A percentile compares a stretch with the other conserved stretches of the same genome.
These are phyloP conservation scores for Cladobotryum mycophilum DNA, from an alignment of 2,329 filamentous ascomycete species.

Conservation along the genomic window DNA sequence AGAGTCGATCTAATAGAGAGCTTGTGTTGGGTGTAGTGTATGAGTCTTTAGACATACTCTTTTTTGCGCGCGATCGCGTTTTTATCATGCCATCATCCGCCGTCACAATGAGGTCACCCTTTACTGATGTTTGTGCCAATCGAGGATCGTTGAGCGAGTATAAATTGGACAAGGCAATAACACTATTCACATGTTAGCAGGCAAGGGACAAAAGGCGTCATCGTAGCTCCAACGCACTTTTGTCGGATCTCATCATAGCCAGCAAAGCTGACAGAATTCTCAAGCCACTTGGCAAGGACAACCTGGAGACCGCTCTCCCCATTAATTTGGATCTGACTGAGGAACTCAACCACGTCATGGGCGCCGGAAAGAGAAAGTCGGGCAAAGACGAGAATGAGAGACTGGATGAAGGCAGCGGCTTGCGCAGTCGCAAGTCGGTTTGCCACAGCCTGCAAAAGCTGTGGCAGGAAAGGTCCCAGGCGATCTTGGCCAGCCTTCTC, in stretches of 20 bases:
- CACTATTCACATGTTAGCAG: constrained; percentile 45
- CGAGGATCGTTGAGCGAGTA: constrained; percentile 82
- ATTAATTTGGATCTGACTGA: constrained; percentile 75
- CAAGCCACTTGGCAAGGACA: constrained; percentile 90
- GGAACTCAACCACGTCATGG: constrained; percentile 84
- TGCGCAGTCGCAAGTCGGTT: constrained; percentile 75
- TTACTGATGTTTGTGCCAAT: constrained; percentile 72
- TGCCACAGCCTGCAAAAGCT: constrained; percentile 84
- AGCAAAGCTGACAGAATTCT: constrained; percentile 95
- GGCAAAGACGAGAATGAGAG: constrained; percentile 90
- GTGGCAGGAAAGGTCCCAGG: constrained; percentile 81
- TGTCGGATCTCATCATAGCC: constrained; percentile 96
- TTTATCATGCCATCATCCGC: constrained; percentile 74
- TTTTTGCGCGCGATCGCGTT: constrained; percentile 83
- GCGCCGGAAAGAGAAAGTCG: constrained; percentile 79
- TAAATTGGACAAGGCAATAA: constrained; percentile 87
- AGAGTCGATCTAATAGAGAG: constrained; percentile 16
- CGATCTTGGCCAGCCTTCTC: constrained; percentile 91
- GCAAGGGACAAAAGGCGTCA: neutral
- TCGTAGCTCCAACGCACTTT: constrained; percentile 57
- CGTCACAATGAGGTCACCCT: constrained; percentile 82
- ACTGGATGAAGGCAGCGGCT: constrained; percentile 88
- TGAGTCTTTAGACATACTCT: constrained; percentile 48
- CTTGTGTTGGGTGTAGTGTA: constrained; percentile 15
- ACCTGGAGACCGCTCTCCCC: constrained; percentile 79